phyloP scores from a whole-genome alignment of 148 eudicot genomes.

The Fagopyrum tataricum region DNA sequence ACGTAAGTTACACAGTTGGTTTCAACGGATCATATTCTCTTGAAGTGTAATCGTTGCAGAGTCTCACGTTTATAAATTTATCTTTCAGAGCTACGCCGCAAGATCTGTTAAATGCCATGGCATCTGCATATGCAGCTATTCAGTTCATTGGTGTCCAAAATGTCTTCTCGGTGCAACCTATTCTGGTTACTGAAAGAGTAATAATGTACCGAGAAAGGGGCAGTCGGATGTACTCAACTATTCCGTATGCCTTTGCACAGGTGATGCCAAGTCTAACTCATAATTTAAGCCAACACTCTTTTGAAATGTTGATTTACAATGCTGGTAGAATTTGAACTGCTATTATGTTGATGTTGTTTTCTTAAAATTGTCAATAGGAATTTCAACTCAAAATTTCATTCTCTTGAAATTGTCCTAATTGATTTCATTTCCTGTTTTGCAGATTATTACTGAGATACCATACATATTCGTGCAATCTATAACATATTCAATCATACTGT shows the following conservation, averaged over 20 bases:
- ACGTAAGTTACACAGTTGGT: conserved; percentile 2
- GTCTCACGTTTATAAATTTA: background rate
- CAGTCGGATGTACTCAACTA: background rate
- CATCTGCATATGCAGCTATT: background rate
- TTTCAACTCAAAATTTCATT: background rate
- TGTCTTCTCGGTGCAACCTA: background rate
- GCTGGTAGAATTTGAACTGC: too few relatives aligned
- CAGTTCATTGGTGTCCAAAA: background rate
- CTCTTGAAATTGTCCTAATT: background rate
- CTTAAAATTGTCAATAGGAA: too few relatives aligned
- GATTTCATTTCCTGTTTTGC: background rate
- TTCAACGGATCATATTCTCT: too few relatives aligned
- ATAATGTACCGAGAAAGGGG: conserved; percentile 9
- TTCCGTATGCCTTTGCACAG: conserved; percentile 11
- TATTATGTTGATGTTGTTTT: too few relatives aligned
- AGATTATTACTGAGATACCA: conserved; percentile 33
- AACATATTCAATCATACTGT: conserved; percentile 28
- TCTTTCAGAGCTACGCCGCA: background rate
- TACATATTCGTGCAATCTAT: conserved; percentile 24
- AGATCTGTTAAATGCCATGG: conserved; percentile 2
- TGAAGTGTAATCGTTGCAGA: background rate
- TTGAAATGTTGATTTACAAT: too few relatives aligned
- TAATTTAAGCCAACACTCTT: too few relatives aligned
- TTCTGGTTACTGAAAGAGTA: background rate
- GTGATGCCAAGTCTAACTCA: background rate